Base-by-base conservation (phyloP, 768 basidiomycete species). In the Calocybe gangraenosa region DNA sequence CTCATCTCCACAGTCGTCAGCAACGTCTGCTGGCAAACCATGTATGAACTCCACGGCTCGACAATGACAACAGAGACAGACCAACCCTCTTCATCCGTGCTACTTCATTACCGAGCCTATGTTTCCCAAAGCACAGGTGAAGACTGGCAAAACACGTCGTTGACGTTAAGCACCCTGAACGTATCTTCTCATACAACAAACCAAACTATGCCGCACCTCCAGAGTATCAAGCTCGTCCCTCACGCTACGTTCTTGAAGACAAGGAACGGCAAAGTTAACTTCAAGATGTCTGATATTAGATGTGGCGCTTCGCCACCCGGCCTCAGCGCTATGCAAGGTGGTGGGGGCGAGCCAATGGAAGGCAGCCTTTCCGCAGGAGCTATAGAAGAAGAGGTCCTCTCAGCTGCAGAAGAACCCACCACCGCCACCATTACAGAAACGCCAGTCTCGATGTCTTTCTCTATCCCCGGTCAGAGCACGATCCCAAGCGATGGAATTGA, bases 41-140 rank as follows among this genome's bases (percentile, higher is more conserved):
- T 68, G 2, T 83, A 83, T 51, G 81, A 83, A 50, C 68, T 84
- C 0, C 74, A 79, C 46, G 78, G 79, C n/a, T n/a, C n/a, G n/a
- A n/a, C n/a, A n/a, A n/a, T n/a, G 2, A 67, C 65, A 0, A 75
- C 70, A 17, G 59, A 70, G 42, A 57, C 65, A 47, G 74, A 73
- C 0, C 68, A 73, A 46, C 70, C 74, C 2, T 70, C 70, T 0
- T 55, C 71, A 4, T 55, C 65, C 0, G 69, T 81, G 19, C 50
- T 68, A 2, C 65, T 84, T 8, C 73, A 79, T 48, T 82, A 82
- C 53, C 74, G 75, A 19, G 79, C 79, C 0, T 64, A 68, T 21
- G 65, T 83, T 40, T 62, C 57, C 0, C 81, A 84, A 52, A 59
- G 58, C 51, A 80, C 81, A 0, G 81, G 81, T 10, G 82, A 84